Evolutionary conservation across 2,329 filamentous ascomycete species (phyloP), one percentile per base, ranked within the genome.

Genomic region (Trichoderma atrobrunneum): DNA sequence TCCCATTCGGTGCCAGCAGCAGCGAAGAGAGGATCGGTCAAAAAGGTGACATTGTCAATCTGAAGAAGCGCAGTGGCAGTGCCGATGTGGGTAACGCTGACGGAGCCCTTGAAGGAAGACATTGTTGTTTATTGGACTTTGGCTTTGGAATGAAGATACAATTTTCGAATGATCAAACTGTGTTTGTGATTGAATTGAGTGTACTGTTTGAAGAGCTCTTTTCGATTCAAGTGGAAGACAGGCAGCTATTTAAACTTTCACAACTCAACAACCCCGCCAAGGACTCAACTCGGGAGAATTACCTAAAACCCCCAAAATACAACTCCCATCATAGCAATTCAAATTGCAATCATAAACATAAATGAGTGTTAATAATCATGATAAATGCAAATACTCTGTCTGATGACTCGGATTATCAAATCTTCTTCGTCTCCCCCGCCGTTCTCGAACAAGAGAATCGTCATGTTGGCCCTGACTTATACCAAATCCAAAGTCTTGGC

Each of bases 61-160:
- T 84, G 76, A 12, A 87, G 72, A 62, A 87, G 81, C n/a, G 84
- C 84, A 0, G 84, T 86, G 4, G 85, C 85, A 1, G 85, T 86
- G 16, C 82, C 83, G 65, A 87, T 83, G 72, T 84, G 81, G 30
- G 84, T 86, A 63, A 86, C 78, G 6, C 69, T 80, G 32, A 84
- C 48, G 30, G 69, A 70, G 36, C 65, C 73, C 39, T 71, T 70
- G 70, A 78, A 76, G 59, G 39, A 64, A 30, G 57, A 67, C 72
- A 73, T 71, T 62, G 10, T 39, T 32, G 14, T 3, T 54, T 10
- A 16, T 10, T 26, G 32, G 5, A 34, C 16, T 28, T 14, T 26
- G 34, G 34, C 3, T 10, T 64, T 21, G 2, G 39, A 1, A 8
- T 5, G 1, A n/a, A 21, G 24, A 36, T 21, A 6, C 18, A 11